Base-by-base conservation (phyloP, 2,329 filamentous ascomycete species). In the Nemania diffusa region DNA sequence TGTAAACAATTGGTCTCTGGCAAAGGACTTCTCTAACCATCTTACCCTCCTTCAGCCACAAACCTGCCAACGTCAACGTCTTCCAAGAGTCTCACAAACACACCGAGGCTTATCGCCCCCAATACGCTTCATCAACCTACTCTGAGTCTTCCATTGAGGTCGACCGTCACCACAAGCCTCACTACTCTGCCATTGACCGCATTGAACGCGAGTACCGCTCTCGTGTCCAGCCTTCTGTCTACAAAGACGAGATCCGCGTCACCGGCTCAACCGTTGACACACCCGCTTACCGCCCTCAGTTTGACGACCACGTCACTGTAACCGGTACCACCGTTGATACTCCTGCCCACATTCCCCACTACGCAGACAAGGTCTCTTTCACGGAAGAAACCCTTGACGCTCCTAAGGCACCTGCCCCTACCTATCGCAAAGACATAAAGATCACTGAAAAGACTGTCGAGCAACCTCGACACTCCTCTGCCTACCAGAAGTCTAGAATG, bases 371-470 rank as follows among this genome's bases (percentile, higher is more conserved):
- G 71, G 77, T 81, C 68, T 80, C 81, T 71, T 79, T 87, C 73
- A 85, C 79, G 83, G 87, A 81, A 80, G 87, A 79, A 84, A 89
- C 84, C 83, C 86, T 84, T 81, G 87, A 82, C 73, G 64, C 74
- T 53, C 75, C 78, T 66, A 77, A 76, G 17, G 76, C 79, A 73
- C 76, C 78, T 75, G 81, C 85, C 74, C 80, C 15, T 15, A 44
- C 83, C 72, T 83, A 83, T 79, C 82, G 84, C 79, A 82, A 87
- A 77, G 84, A 89, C 77, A 80, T 85, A 71, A 86, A 86, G 78
- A 81, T 91, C 78, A 85, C 81, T 83, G 88, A 87, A 83, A 91
- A 87, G 84, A 92, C 87, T 83, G 88, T 87, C 80, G 89, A 87
- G 80, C 80, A 81, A 78, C 79, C 84, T 77, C 81, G 78, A 74